A percentile compares a stretch with the other conserved stretches of the same genome.
Evolutionary conservation across 2,329 filamentous ascomycete species (phyloP).

Genomic region (Penicillium frequentans): DNA sequence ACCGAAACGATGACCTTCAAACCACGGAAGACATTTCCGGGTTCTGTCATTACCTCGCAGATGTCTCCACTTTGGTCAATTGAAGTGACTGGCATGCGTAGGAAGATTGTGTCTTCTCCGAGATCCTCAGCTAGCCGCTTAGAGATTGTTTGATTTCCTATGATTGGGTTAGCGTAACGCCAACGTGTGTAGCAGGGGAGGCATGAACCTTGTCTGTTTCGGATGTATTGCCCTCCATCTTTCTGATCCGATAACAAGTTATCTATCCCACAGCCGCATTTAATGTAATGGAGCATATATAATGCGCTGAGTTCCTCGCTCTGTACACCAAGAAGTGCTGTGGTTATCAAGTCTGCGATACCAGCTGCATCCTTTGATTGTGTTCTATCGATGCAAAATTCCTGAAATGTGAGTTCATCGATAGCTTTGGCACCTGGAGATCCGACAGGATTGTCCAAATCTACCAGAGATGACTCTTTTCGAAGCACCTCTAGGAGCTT

Average conservation of each 20-base stretch:
- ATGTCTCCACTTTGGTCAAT: background rate
- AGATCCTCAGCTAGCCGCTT: conserved; percentile 39
- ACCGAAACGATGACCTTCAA: conserved; percentile 50
- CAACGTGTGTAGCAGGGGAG: background rate
- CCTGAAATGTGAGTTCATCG: background rate
- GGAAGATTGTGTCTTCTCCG: background rate
- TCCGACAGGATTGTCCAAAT: conserved; percentile 3
- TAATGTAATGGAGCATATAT: conserved; percentile 58
- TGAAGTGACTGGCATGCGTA: background rate
- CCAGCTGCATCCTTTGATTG: conserved; percentile 27
- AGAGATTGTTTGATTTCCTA: conserved; percentile 40
- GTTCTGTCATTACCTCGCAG: conserved; percentile 6
- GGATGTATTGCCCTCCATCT: conserved; percentile 54
- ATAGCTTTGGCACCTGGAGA: conserved; percentile 3
- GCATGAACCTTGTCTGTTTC: conserved; percentile 40
- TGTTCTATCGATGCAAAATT: background rate
- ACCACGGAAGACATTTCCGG: conserved; percentile 1
- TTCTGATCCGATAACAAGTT: conserved; percentile 54
- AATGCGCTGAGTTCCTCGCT: conserved; percentile 52
- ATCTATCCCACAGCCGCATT: conserved; percentile 51
- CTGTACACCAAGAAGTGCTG: conserved; percentile 48
- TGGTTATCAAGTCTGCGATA: conserved; percentile 37
- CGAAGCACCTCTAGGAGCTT: background rate
- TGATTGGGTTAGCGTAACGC: background rate
- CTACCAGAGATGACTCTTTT: background rate